phyloP scores from a whole-genome alignment of 2,329 filamentous ascomycete species.

The Aotearoamyces nothofagi region DNA sequence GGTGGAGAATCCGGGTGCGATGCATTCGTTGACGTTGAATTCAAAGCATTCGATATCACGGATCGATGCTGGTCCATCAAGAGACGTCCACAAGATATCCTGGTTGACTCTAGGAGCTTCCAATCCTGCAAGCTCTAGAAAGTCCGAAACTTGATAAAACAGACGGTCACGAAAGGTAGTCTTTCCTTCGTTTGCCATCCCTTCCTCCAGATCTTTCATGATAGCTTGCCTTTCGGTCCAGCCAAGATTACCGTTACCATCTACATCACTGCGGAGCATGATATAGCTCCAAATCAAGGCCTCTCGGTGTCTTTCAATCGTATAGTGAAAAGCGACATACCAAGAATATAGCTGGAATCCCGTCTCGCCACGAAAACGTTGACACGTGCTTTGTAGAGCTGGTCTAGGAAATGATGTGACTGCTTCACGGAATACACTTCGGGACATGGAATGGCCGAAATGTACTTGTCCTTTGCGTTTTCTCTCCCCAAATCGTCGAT shows the following conservation, averaged over 20 bases:
- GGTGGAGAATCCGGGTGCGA: conserved; percentile 25
- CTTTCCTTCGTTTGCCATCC: conserved; percentile 19
- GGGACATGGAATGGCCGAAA: conserved; percentile 25
- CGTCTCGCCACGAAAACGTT: conserved; percentile 26
- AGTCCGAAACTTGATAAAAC: conserved; percentile 22
- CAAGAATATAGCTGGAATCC: conserved; percentile 27
- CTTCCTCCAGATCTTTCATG: conserved; percentile 21
- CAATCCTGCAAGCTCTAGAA: conserved; percentile 23
- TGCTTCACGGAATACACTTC: conserved; percentile 23
- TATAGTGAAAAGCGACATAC: conserved; percentile 27
- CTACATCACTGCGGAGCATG: conserved; percentile 22
- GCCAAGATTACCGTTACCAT: conserved; percentile 24
- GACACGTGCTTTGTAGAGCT: conserved; percentile 22
- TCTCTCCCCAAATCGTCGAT: conserved; percentile 27
- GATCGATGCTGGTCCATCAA: conserved; percentile 25
- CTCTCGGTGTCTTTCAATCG: conserved; percentile 27
- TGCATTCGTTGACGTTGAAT: conserved; percentile 25
- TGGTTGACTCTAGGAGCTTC: conserved; percentile 24
- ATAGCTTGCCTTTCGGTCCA: conserved; percentile 24
- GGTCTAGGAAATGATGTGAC: conserved; percentile 26
- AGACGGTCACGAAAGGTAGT: conserved; percentile 21
- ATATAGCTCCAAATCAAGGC: conserved; percentile 27
- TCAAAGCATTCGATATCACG: conserved; percentile 24
- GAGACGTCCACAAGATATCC: conserved; percentile 25
- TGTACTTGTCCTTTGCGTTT: conserved; percentile 27